phyloP scores from a whole-genome alignment of 1,139 yeast species.

The Saccharomyces hybrid region DNA sequence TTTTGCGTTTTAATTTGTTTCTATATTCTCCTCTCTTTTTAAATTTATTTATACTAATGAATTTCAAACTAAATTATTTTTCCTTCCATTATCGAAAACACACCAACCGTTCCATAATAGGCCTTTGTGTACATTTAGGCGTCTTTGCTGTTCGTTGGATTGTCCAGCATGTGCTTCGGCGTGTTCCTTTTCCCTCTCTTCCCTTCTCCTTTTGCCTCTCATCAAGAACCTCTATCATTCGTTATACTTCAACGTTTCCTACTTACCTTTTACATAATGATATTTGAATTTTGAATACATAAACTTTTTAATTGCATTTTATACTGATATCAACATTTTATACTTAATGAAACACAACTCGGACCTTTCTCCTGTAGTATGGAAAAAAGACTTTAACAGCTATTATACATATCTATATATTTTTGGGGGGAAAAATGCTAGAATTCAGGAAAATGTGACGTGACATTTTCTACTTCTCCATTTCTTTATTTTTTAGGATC shows the following conservation, averaged over 20 bases:
- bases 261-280: too few species aligned
- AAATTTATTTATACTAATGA: not conserved
- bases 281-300: not conserved
- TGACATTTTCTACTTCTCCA: not conserved
- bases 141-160: not conserved
- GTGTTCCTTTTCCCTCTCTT: not conserved
- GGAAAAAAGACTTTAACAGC: not conserved
- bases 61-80: not conserved
- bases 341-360: not conserved
- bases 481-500: conserved; percentile 11
- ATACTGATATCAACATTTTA: not conserved
- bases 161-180: not conserved
- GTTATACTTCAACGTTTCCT: not conserved
- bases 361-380: not conserved
- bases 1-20: not conserved
- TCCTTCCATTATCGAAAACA: not conserved
- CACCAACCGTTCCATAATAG: not conserved
- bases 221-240: not conserved
- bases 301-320: not conserved
- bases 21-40: not conserved
- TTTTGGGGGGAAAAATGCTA: not conserved
- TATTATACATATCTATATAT: not conserved
- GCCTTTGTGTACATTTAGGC: not conserved
- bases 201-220: not conserved
- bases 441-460: not conserved